A percentile compares a stretch with the other conserved stretches of the same genome.
phyloP scores from a whole-genome alignment of 2,329 filamentous ascomycete genomes.

The Diplodia scrobiculata region DNA sequence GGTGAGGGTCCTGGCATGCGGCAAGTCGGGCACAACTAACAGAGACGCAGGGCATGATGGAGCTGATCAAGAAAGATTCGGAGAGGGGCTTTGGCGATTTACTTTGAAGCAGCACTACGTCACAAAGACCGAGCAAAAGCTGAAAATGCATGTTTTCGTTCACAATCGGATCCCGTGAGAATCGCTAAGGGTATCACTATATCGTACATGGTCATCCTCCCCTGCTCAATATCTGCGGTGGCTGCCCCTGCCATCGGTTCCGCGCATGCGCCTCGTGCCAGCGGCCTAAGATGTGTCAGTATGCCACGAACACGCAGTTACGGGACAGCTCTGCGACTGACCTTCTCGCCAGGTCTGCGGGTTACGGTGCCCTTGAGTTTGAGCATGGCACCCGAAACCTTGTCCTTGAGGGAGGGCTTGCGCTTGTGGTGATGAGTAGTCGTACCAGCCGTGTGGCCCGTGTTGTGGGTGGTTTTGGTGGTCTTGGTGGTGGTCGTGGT shows the following conservation, averaged over 20 bases:
- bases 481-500: constrained; percentile 46
- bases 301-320: background rate
- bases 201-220: constrained; percentile 13
- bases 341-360: constrained; percentile 70
- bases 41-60: constrained; percentile 76
- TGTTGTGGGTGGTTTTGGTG: constrained; percentile 41
- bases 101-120: constrained; percentile 55
- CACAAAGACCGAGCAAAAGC: too few relatives aligned
- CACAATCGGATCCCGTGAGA: too few relatives aligned
- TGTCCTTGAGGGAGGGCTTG: constrained; percentile 70
- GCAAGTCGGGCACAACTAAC: constrained; percentile 28
- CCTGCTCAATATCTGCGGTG: constrained; percentile 20
- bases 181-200: constrained; percentile 26
- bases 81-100: constrained; percentile 90
- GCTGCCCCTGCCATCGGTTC: constrained; percentile 62
- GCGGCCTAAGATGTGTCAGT: constrained; percentile 58
- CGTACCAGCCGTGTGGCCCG: constrained; percentile 18
- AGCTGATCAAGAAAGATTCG: constrained; percentile 88
- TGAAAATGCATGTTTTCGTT: constrained; percentile 3
- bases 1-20: constrained; percentile 54
- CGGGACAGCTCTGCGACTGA: constrained; percentile 34
- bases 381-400: constrained; percentile 73
- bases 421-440: constrained; percentile 64
- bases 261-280: constrained; percentile 71
- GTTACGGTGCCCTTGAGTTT: constrained; percentile 72